These are phyloP conservation scores for Colletotrichum musicola DNA, from an alignment of 2,329 filamentous ascomycete genomes.

Conservation along the genomic window DNA sequence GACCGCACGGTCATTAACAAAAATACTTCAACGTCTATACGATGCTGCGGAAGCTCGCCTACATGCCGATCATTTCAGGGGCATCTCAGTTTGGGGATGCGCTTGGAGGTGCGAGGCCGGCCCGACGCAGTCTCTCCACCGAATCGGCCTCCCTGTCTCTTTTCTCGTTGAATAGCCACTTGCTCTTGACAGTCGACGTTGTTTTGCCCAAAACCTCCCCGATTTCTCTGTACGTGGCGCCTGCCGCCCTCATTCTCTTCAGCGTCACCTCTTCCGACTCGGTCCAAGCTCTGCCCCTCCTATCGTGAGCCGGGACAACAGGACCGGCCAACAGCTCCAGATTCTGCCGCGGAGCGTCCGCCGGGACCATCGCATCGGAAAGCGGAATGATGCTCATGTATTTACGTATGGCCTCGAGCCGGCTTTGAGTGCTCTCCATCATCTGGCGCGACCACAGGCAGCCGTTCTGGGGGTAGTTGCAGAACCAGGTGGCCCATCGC, in stretches of 20 bases:
- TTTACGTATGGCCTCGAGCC: background rate
- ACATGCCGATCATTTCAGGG: too few species aligned
- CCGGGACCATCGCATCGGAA: background rate
- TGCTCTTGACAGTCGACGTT: too few species aligned
- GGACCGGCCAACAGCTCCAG: background rate
- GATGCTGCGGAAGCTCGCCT: too few species aligned
- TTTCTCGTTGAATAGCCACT: too few species aligned
- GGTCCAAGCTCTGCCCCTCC: background rate
- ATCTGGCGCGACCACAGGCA: constrained; percentile 18
- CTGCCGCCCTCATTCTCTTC: background rate
- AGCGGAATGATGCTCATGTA: background rate
- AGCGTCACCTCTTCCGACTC: background rate
- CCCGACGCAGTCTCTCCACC: too few species aligned
- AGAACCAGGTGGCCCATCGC: constrained; percentile 20
- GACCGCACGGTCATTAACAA: too few species aligned
- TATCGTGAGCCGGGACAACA: background rate
- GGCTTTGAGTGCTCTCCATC: background rate
- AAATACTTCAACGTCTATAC: too few species aligned
- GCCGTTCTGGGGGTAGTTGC: background rate
- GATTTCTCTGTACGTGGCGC: background rate
- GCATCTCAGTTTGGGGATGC: too few species aligned
- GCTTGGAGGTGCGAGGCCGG: too few species aligned
- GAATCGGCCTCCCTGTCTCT: too few species aligned
- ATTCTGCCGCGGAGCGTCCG: background rate
- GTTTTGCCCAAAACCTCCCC: background rate